Evolutionary conservation across 441 rosid genomes (phyloP).

Genomic region (Jatropha multifida): DNA sequence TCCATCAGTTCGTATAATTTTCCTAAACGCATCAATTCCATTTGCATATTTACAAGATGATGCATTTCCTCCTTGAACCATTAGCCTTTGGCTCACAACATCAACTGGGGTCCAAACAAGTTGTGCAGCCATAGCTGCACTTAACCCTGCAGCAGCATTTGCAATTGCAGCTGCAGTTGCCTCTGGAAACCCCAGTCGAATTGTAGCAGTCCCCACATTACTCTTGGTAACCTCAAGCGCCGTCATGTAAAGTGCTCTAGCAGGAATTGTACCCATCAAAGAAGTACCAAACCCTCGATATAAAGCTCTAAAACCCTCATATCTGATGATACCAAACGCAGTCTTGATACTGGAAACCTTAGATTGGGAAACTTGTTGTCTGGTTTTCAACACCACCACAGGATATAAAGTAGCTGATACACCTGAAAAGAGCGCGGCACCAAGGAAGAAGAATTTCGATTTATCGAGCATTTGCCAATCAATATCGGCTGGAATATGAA

Average conservation of each 20-base stretch:
- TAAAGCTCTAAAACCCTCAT: constrained; percentile 68
- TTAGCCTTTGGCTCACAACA: constrained; percentile 88
- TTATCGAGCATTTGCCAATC: constrained; percentile 94
- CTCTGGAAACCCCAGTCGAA: constrained; percentile 60
- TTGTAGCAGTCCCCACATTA: constrained; percentile 59
- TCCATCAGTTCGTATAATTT: constrained; percentile 62
- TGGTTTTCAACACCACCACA: constrained; percentile 67
- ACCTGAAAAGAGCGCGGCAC: constrained; percentile 86
- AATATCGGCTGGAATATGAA: constrained; percentile 61
- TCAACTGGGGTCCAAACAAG: constrained; percentile 84
- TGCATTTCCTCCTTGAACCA: constrained; percentile 60
- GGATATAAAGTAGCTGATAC: constrained; percentile 84
- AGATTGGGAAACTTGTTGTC: constrained; percentile 71
- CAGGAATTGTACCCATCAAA: constrained; percentile 76
- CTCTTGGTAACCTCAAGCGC: constrained; percentile 89
- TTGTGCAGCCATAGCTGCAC: constrained; percentile 84
- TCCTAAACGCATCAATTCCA: constrained; percentile 74
- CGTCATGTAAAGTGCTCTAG: constrained; percentile 79
- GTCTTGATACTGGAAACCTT: constrained; percentile 52
- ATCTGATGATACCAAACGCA: constrained; percentile 48
- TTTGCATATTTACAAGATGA: constrained; percentile 54
- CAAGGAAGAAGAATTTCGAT: constrained; percentile 77
- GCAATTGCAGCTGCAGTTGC: constrained; percentile 57
- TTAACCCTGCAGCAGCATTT: constrained; percentile 71
- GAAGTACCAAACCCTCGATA: constrained; percentile 88